Base-by-base conservation (phyloP, 768 basidiomycete genomes). In the Lentinula edodes region DNA sequence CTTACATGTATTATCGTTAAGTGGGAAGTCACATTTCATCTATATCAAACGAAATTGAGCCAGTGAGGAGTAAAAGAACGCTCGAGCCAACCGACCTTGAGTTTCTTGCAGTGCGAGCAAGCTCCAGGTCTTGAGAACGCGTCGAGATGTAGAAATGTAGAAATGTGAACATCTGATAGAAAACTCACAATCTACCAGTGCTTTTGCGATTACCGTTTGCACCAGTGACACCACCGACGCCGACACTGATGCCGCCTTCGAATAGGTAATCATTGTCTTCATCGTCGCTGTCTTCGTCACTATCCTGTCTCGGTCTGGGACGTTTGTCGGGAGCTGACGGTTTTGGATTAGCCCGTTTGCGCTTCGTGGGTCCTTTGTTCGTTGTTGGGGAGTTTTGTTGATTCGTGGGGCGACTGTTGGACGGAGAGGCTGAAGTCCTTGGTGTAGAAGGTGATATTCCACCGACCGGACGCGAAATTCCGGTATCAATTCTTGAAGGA, bases 11-110 rank as follows among this genome's bases (percentile, higher is more conserved):
- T 84, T 86, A 58, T 88, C 85, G 62, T 83, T 78, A 65, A 77
- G 78, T 42, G 87, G 87, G 70, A 93, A 92, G 66, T 87, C 87
- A 74, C 91, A 93, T 79, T 88, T 92, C 91, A 93, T 93, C 89
- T 92, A 68, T 5, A 39, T 48, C 32, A 32, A 45, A 34, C 12
- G 42, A 4, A 43, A 43, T 23, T 36, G 12, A 48, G 2, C 23
- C 16, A 35, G 16, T 7, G 23, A n/a, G 18, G 16, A 65, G 60
- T 61, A 53, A 34, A 16, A 23, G 62, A 35, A 48, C 52, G 63
- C 63, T 58, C 36, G 63, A 57, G 62, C 20, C 18, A 50, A 59
- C 84, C 61, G 74, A 88, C 90, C 87, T 93, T 93, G 68, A 93
- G 84, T 69, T 86, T 89, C 73, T 92, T 93, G 82, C 91, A 93